Conservation (phyloP, 2,329 filamentous ascomycete species). For the Ophiognomonia clavigignenti-juglandacearum region DNA sequence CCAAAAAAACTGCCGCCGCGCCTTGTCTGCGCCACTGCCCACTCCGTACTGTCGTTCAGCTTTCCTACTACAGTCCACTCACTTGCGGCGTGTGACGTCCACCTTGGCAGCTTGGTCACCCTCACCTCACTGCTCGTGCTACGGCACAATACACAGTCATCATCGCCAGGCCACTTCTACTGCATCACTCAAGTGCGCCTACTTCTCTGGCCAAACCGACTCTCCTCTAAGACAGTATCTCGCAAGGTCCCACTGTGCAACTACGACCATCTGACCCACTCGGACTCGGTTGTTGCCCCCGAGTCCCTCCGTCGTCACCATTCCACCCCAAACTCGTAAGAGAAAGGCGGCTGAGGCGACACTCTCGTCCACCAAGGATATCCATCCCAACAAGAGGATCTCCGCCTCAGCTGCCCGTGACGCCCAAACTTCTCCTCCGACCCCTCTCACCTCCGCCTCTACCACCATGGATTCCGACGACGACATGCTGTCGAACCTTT, state of each 20-base stretch:
- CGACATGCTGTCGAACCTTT: conserved; percentile 81
- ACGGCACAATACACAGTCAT: too few relatives aligned
- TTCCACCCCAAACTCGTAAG: conserved; percentile 56
- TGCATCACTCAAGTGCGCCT: too few relatives aligned
- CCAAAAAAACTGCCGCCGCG: too few relatives aligned
- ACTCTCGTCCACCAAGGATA: conserved; percentile 42
- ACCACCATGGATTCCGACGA: conserved; percentile 90
- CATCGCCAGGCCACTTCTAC: too few relatives aligned
- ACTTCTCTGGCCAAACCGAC: too few relatives aligned
- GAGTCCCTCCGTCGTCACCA: conserved; percentile 35
- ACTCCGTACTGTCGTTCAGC: too few relatives aligned
- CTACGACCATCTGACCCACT: background rate
- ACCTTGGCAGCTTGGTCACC: too few relatives aligned
- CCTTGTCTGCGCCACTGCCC: too few relatives aligned
- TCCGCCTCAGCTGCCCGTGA: conserved; percentile 45
- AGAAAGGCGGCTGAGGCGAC: conserved; percentile 63
- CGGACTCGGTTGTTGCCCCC: conserved; percentile 15
- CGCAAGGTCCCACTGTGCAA: conserved; percentile 2
- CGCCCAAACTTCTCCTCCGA: conserved; percentile 45
- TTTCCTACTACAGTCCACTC: too few relatives aligned
- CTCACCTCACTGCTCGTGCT: too few relatives aligned
- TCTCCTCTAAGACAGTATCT: background rate
- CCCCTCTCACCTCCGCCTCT: conserved; percentile 48
- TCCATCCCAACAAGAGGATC: conserved; percentile 47
- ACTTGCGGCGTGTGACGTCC: too few relatives aligned